Conservation (phyloP, 768 basidiomycete genomes). For the Suillus occidentalis region DNA sequence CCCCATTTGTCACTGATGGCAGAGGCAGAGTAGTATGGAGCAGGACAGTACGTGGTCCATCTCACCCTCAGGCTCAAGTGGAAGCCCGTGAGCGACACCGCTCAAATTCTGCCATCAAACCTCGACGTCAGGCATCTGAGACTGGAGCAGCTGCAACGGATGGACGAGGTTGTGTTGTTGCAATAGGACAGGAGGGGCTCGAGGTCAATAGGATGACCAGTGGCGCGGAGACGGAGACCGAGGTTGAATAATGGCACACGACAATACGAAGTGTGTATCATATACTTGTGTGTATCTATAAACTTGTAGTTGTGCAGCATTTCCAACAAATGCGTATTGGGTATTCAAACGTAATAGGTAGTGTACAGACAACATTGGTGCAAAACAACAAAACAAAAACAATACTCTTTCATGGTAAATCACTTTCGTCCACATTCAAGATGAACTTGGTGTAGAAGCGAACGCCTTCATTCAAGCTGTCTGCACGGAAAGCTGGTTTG, state of each 20-base stretch:
- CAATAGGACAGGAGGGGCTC: constrained; percentile 23
- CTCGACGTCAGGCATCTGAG: constrained; percentile 19
- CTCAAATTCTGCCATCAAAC: constrained; percentile 17
- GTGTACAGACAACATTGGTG: neutral
- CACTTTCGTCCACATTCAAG: constrained; percentile 62
- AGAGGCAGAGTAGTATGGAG: constrained; percentile 58
- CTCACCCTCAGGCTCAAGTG: constrained; percentile 16
- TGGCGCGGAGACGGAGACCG: constrained; percentile 14
- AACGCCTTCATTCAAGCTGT: constrained; percentile 59
- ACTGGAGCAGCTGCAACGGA: constrained; percentile 11
- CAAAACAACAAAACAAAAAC: neutral
- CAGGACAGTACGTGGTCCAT: constrained; percentile 24
- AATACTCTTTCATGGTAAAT: constrained; percentile 10
- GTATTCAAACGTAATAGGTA: neutral
- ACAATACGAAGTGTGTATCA: neutral
- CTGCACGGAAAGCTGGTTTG: constrained; percentile 44
- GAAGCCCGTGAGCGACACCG: constrained; percentile 26
- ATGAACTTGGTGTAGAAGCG: constrained; percentile 67
- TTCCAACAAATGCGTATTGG: neutral
- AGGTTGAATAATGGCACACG: constrained; percentile 12
- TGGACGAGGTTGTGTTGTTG: constrained; percentile 18
- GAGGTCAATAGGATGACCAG: constrained; percentile 19
- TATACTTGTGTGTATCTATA: constrained; percentile 1
- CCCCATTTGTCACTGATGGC: constrained; percentile 64
- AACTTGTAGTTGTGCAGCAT: neutral